A percentile compares a stretch with the other conserved stretches of the same genome.
phyloP scores from a whole-genome alignment of 495 filamentous ascomycete species.

The Cryomyces minteri region DNA sequence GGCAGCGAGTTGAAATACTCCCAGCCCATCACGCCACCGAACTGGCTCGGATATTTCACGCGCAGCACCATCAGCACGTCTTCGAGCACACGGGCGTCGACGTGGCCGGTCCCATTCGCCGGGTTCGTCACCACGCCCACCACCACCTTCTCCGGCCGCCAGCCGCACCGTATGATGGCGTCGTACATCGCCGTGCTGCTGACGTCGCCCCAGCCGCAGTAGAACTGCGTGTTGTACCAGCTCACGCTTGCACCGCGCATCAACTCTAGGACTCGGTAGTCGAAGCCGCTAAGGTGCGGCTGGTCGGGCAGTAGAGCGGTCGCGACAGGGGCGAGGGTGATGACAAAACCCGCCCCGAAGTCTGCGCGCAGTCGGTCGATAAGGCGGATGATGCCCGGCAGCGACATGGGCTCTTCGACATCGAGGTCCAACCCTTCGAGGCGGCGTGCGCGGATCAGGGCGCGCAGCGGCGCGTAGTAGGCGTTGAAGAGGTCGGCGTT shows the following conservation, averaged over 20 bases:
- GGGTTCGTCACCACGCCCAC: conserved; percentile 23
- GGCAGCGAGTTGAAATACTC: conserved; percentile 25
- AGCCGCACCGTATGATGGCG: conserved; percentile 19
- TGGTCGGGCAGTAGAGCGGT: conserved; percentile 20
- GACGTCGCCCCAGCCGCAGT: conserved; percentile 25
- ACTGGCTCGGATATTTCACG: conserved; percentile 9
- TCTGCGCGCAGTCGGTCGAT: conserved; percentile 21
- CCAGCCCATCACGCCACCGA: conserved; percentile 30
- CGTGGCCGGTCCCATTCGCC: conserved; percentile 19
- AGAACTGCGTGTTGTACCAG: conserved; percentile 29
- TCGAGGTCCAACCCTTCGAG: conserved; percentile 27
- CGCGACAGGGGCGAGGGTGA: conserved; percentile 25
- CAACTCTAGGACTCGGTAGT: conserved; percentile 20
- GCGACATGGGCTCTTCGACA: conserved; percentile 22
- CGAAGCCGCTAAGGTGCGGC: conserved; percentile 24
- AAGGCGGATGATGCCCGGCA: conserved; percentile 16
- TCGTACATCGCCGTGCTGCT: conserved; percentile 17
- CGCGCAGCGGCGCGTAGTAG: conserved; percentile 21
- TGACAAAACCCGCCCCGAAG: conserved; percentile 25
- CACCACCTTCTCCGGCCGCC: conserved; percentile 21
- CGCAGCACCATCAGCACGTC: conserved; percentile 11
- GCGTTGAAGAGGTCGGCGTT: conserved; percentile 20
- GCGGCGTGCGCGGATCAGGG: conserved; percentile 13
- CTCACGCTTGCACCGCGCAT: conserved; percentile 14
- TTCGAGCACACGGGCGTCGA: conserved; percentile 7